These are phyloP conservation scores for Penicillium sumatraense DNA, from an alignment of 2,329 filamentous ascomycete species.

Conservation along the genomic window DNA sequence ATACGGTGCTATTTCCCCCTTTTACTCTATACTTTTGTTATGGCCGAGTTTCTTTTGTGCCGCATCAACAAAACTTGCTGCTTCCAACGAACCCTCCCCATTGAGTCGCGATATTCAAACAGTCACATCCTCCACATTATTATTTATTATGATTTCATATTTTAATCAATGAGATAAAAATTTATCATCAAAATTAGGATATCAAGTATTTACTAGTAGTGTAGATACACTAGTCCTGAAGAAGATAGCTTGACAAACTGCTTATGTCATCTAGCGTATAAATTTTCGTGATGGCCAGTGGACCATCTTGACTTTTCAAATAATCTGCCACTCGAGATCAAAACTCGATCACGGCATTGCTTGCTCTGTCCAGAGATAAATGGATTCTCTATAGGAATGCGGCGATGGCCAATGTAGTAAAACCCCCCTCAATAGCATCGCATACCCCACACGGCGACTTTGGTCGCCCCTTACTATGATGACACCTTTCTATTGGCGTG, in stretches of 20 bases:
- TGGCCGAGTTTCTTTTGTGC: no score
- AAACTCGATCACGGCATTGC: background rate
- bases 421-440: background rate
- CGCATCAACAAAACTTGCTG: no score
- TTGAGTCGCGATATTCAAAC: no score
- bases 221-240: background rate
- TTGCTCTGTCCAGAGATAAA: conserved; percentile 7
- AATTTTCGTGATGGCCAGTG: background rate
- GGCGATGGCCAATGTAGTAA: background rate
- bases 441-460: background rate
- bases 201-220: no score
- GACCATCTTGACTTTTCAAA: background rate
- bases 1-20: no score
- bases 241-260: background rate
- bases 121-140: no score
- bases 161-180: background rate
- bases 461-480: conserved; percentile 28
- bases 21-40: no score
- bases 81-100: no score
- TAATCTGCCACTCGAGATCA: conserved; percentile 1
- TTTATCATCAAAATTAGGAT: background rate
- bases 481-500: conserved; percentile 31
- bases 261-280: background rate
- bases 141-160: no score
- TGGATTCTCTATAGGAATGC: conserved; percentile 6